Evolutionary conservation across 371 early-diverging fungal species (phyloP).

Genomic region (Thermomucor indicae-seudaticae): DNA sequence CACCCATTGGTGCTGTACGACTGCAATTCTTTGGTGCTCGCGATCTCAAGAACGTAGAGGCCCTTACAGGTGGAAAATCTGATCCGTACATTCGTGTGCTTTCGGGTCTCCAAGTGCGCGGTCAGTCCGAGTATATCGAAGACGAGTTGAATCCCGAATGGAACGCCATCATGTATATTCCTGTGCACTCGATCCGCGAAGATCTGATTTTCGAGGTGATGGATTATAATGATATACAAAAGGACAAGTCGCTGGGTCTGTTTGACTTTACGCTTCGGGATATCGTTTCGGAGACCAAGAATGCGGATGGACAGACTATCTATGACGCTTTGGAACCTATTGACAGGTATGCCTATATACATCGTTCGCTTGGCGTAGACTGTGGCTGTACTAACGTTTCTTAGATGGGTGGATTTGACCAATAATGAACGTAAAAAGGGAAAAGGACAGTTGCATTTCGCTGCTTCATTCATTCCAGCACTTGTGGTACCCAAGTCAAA

Average conservation of each 20-base stretch:
- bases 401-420: constrained; percentile 51
- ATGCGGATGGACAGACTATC: constrained; percentile 29
- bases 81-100: constrained; percentile 83
- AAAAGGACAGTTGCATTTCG: constrained; percentile 65
- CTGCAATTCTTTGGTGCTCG: constrained; percentile 71
- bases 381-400: no score
- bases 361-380: no score
- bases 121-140: constrained; percentile 63
- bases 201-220: constrained; percentile 70
- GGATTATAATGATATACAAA: constrained; percentile 70
- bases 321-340: constrained; percentile 35
- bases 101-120: constrained; percentile 56
- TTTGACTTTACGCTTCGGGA: constrained; percentile 39
- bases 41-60: constrained; percentile 71
- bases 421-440: constrained; percentile 56
- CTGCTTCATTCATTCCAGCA: constrained; percentile 67
- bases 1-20: constrained; percentile 83
- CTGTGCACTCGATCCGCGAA: constrained; percentile 68
- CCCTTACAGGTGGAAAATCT: constrained; percentile 64
- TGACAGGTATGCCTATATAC: constrained; percentile 21
- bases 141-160: constrained; percentile 81
- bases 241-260: constrained; percentile 69
- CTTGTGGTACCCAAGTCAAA: constrained; percentile 52
- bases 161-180: constrained; percentile 74
- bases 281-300: constrained; percentile 30